Evolutionary conservation across 73 alveolate genomes (phyloP), one percentile per base, ranked within the genome.

Genomic region (Paramecium tetraurelia): DNA sequence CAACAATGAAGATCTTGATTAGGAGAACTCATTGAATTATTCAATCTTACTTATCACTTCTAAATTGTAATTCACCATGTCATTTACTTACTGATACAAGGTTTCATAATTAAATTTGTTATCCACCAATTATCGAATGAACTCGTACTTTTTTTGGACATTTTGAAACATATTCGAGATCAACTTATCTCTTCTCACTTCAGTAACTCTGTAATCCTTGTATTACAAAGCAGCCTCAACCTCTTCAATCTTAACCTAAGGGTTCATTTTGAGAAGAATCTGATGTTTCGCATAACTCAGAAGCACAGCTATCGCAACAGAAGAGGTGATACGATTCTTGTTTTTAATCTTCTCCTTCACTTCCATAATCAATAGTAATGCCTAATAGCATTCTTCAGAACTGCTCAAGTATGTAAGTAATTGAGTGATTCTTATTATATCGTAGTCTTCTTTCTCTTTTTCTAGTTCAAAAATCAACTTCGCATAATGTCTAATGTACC

Each of bases 321-420:
- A 21, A 0, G 70, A 80, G 3, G 31, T 21, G 11, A 22, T 22
- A 43, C 29, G n/a, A 31, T 44, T 11, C 20, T 48, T 20, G 18
- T 80, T 59, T 43, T 40, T 5, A 12, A 41, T 22, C 16, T 72
- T 72, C 29, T 63, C 84, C 84, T 75, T 75, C 48, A 41, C 16
- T 48, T 80, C 90, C 90, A 80, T 80, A 20, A 80, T 40, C 29
- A 80, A 35, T 9, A 44, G 18, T 24, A 80, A 80, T 21, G 12
- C 12, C 14, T 80, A 48, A 80, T 80, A 80, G 21, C 76, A 80
- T 80, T 80, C 90, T 44, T 80, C 90, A 18, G 90, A 80, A 41
- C 33, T 24, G 3, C 76, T 3, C 7, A 80, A 46, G 24, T 80
- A 80, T 4, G 70, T 18, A 9, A 80, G 43, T 10, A 80, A 24